Evolutionary conservation across 1,139 yeast genomes (phyloP), one percentile per base, ranked within the genome.

Genomic region (Wickerhamiella infanticola): DNA sequence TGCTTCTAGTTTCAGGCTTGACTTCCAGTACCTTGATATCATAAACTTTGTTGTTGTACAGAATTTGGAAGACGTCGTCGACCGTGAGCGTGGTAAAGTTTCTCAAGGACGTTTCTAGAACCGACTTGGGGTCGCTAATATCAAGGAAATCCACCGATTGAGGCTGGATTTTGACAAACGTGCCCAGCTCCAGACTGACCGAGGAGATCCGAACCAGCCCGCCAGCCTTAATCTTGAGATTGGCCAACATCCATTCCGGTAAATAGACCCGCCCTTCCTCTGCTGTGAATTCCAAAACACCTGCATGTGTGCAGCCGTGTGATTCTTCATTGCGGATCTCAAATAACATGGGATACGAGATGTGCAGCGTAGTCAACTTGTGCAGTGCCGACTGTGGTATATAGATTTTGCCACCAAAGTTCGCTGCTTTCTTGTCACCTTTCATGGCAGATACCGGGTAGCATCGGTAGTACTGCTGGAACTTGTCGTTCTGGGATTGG

Each of bases 241-340:
- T 82, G 43, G 66, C 72, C 86, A 90, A 77, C 93, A 90, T 88
- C 99, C 99, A 93, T 56, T 84, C 88, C 0, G 99, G 99, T 41
- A 90, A 60, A 60, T 93, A 93, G 3, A 78, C 93, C 50, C 98
- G 71, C 23, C 99, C 99, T 66, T 93, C 98, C 60, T 90, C 98
- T 0, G 98, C 96, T 33, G 83, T 82, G 61, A 93, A 93, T 64
- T 93, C 98, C 53, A 93, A 67, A 13, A 93, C 98, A 57, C 99
- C 99, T 43, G 90, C 83, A 61, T 86, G 95, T 0, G 96, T 83
- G 8, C 63, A 67, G 37, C 65, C 55, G 23, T 65, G 68, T 23
- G 75, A 71, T 42, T 75, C 79, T 57, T 81, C 93, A 50, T 83
- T 81, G 41, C 72, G 69, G 46, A 90, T 66, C 60, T 81, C 83